Base-by-base conservation (phyloP, 495 filamentous ascomycete genomes). In the Aspergillus mulundensis region DNA sequence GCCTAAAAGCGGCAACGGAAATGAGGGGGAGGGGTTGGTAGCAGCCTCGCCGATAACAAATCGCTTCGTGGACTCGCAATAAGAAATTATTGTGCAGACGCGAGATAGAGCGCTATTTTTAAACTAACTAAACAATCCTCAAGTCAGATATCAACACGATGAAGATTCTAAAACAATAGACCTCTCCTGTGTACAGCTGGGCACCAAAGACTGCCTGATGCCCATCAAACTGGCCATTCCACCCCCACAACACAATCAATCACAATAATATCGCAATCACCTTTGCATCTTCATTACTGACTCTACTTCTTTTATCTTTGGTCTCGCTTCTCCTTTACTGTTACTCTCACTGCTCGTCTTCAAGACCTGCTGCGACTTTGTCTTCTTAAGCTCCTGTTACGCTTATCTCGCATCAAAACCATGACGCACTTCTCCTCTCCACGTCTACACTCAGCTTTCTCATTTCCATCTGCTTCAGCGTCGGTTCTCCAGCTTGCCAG, bases 341-440 rank as follows among this genome's bases (percentile, higher is more conserved):
- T 46, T 41, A 36, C 11, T 51, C 25, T 55, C 3, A 36, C 42
- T 54, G 42, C 32, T 54, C 21, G 4, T 38, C 12, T 18, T 53
- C 30, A 21, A 34, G 30, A 18, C 32, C 59, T 54, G 36, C 46
- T 56, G 36, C 48, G 19, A 24, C 36, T 40, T 25, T 23, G 19
- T 36, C 24, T 19, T 21, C 25, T 19, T 23, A 3, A 50, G 11
- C 57, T 34, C 36, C 39, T 28, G 23, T 32, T 32, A 54, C 32
- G 25, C 56, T 53, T 59, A 58, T 62, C 49, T 50, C 56, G 56
- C 47, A 57, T 58, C 70, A 40, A 50, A 77, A 77, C 60, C 64
- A 77, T 77, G 74, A 77, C 72, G 73, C 68, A 71, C 66, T 69
- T 64, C 54, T 38, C 52, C 63, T 63, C 65, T 52, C 65, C 65